These are phyloP conservation scores for Tolypocladium album DNA, from an alignment of 2,329 filamentous ascomycete genomes.

Conservation along the genomic window DNA sequence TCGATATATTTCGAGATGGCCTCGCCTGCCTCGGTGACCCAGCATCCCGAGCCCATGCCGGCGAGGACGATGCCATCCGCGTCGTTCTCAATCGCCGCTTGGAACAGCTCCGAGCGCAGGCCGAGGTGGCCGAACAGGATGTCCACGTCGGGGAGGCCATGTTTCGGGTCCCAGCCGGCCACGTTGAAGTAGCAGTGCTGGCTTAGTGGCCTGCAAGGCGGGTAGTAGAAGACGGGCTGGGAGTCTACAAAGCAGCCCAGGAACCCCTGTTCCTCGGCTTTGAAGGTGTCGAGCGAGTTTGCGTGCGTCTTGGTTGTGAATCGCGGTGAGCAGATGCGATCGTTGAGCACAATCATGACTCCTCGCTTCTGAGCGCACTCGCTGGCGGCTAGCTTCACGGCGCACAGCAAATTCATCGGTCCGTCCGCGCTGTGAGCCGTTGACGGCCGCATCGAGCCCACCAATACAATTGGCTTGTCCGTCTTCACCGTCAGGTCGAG, in stretches of 20 bases:
- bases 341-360: conserved; percentile 50
- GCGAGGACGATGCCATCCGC: conserved; percentile 45
- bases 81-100: conserved; percentile 35
- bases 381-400: conserved; percentile 43
- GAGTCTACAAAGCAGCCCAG: conserved; percentile 48
- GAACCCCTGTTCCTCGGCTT: conserved; percentile 42
- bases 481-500: conserved; percentile 45
- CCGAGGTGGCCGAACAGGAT: conserved; percentile 46
- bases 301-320: conserved; percentile 53
- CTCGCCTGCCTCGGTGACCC: conserved; percentile 25
- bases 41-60: conserved; percentile 42
- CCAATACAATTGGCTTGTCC: conserved; percentile 47
- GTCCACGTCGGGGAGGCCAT: conserved; percentile 40
- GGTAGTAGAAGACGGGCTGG: conserved; percentile 49
- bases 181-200: conserved; percentile 30
- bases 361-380: conserved; percentile 36
- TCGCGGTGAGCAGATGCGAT: conserved; percentile 46
- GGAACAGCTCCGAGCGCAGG: conserved; percentile 34
- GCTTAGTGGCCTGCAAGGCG: conserved; percentile 35
- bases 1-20: conserved; percentile 32
- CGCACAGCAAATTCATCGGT: conserved; percentile 49
- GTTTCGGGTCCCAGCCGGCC: conserved; percentile 10
- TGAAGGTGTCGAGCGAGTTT: conserved; percentile 53
- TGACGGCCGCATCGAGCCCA: conserved; percentile 52
- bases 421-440: conserved; percentile 54